A percentile compares a stretch with the other conserved stretches of the same genome.
phyloP scores from a whole-genome alignment of 495 filamentous ascomycete species.

The Evansstolkia leycettana region DNA sequence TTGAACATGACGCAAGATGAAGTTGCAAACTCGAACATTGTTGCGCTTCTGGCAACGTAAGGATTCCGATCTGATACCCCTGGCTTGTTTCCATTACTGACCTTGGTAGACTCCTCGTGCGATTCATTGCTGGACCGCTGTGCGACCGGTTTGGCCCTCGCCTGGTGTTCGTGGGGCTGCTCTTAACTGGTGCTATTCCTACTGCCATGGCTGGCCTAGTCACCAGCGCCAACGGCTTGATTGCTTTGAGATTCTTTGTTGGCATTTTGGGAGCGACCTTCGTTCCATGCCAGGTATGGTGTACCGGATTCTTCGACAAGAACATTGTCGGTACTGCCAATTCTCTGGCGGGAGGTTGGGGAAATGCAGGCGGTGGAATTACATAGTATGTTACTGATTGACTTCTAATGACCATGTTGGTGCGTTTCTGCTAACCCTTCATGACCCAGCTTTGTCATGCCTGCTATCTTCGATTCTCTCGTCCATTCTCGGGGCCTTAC shows the following conservation, averaged over 20 bases:
- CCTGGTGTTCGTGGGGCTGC: constrained; percentile 60
- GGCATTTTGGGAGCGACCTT: constrained; percentile 86
- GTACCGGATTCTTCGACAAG: constrained; percentile 92
- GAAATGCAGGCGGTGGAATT: constrained; percentile 86
- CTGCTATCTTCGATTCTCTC: constrained; percentile 77
- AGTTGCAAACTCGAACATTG: constrained; percentile 83
- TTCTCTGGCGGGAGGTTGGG: constrained; percentile 71
- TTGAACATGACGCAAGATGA: constrained; percentile 58
- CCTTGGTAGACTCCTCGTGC: constrained; percentile 52
- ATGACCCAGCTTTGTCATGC: constrained; percentile 71
- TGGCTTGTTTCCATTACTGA: neutral
- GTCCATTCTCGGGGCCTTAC: constrained; percentile 43
- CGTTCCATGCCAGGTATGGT: constrained; percentile 95
- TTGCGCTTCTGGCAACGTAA: constrained; percentile 77
- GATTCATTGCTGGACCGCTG: constrained; percentile 67
- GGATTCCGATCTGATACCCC: constrained; percentile 8
- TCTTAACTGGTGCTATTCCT: constrained; percentile 69
- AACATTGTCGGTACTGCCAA: constrained; percentile 89
- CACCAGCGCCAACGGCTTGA: constrained; percentile 53
- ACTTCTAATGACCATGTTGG: neutral
- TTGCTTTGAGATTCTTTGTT: constrained; percentile 79
- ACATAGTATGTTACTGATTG: constrained; percentile 31
- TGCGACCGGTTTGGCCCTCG: constrained; percentile 83
- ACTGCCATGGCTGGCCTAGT: constrained; percentile 74
- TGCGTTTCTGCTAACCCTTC: constrained; percentile 1